Evolutionary conservation across 805 yeast species (phyloP).

Genomic region (Novakomyces olei): DNA sequence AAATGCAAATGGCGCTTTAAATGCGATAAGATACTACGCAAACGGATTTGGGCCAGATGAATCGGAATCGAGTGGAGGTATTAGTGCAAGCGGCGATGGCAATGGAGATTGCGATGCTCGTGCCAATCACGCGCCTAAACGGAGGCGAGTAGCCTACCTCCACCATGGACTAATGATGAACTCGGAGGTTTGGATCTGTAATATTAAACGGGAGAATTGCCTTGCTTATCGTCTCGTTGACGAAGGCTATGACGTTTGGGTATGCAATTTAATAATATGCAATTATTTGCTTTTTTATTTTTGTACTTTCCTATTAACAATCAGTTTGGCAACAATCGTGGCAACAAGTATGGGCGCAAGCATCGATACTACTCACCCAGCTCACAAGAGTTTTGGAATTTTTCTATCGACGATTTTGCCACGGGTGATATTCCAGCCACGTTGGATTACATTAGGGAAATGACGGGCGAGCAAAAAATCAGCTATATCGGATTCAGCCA

Average conservation of each 20-base stretch:
- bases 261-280: not conserved
- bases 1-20: too few relatives aligned
- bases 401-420: constrained; percentile 79
- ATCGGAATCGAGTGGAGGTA: constrained; percentile 17
- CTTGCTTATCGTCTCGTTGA: constrained; percentile 61
- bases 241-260: constrained; percentile 58
- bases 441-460: constrained; percentile 43
- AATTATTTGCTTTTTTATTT: not conserved
- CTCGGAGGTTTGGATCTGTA: constrained; percentile 59
- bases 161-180: constrained; percentile 87
- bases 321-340: constrained; percentile 69
- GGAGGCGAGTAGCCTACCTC: constrained; percentile 39
- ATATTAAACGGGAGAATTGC: constrained; percentile 25
- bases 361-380: constrained; percentile 29
- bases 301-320: not conserved
- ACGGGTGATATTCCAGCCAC: constrained; percentile 71
- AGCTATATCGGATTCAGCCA: constrained; percentile 78
- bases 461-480: constrained; percentile 24
- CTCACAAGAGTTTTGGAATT: constrained; percentile 56
- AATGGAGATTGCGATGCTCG: too few relatives aligned
- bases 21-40: too few relatives aligned
- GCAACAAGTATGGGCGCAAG: constrained; percentile 77
- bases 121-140: not conserved
- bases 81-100: constrained; percentile 8
- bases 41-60: constrained; percentile 7